These are phyloP conservation scores for Euphorbia schlechtendalii DNA, from an alignment of 441 rosid genomes.

Conservation along the genomic window DNA sequence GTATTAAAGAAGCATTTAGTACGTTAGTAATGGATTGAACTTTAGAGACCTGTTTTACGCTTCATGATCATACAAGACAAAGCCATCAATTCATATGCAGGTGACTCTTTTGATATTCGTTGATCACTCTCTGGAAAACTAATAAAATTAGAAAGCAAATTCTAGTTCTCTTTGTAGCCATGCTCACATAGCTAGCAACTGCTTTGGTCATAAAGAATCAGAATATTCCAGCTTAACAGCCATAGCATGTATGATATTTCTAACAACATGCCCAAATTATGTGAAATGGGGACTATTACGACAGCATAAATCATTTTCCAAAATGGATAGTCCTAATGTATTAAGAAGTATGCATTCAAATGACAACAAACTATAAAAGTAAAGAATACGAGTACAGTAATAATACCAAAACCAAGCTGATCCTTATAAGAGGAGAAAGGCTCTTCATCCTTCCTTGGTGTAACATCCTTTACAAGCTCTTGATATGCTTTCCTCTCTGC, in stretches of 20 bases:
- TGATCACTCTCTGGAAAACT: neutral
- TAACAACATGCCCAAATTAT: neutral
- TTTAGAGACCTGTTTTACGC: neutral
- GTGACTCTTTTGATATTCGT: neutral
- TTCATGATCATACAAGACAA: neutral
- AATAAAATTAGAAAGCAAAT: neutral
- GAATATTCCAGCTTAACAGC: neutral
- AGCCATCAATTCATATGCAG: neutral
- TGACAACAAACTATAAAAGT: neutral
- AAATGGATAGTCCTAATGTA: no score
- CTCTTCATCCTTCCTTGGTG: constrained; percentile 50
- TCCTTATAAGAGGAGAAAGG: constrained; percentile 97
- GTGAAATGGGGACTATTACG: no score
- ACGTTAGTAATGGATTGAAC: neutral
- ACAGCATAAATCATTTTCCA: neutral
- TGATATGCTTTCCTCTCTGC: constrained; percentile 76
- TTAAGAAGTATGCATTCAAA: neutral
- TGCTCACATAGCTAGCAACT: neutral
- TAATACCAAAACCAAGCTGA: constrained; percentile 86
- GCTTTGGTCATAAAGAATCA: neutral
- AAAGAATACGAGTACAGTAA: neutral
- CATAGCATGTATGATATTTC: neutral
- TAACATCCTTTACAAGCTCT: constrained; percentile 83
- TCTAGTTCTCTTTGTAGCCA: neutral
- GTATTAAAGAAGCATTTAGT: neutral